A percentile compares a stretch with the other conserved stretches of the same genome.
These are phyloP conservation scores for Suillus paluster DNA, from an alignment of 768 basidiomycete species.

Conservation along the genomic window DNA sequence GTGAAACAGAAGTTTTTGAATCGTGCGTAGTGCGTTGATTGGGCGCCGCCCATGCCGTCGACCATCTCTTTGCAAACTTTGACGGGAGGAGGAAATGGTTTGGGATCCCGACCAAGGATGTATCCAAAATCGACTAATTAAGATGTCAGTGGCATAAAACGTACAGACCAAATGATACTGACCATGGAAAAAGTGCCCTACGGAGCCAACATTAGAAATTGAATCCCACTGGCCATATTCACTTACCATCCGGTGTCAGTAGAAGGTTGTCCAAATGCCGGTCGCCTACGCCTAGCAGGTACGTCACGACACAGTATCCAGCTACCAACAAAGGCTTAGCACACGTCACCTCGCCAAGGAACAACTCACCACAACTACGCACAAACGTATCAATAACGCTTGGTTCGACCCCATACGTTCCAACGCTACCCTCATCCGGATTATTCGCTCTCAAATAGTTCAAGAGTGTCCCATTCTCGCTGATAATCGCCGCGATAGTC, in stretches of 20 bases:
- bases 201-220: not conserved
- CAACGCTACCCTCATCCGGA: constrained; percentile 94
- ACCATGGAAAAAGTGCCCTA: constrained; percentile 98
- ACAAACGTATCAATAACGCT: constrained; percentile 96
- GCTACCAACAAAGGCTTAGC: constrained; percentile 52
- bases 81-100: constrained; percentile 96
- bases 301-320: constrained; percentile 97
- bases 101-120: constrained; percentile 96
- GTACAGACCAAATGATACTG: constrained; percentile 20
- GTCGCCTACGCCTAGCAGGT: constrained; percentile 95
- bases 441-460: constrained; percentile 86
- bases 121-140: constrained; percentile 93
- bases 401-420: constrained; percentile 94
- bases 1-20: constrained; percentile 98
- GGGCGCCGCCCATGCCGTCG: constrained; percentile 98
- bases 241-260: constrained; percentile 84
- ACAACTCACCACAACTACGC: constrained; percentile 85
- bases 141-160: constrained; percentile 16
- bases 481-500: constrained; percentile 92
- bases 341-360: constrained; percentile 8
- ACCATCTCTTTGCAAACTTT: constrained; percentile 99
- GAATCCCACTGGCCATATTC: constrained; percentile 1
- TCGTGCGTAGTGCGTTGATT: constrained; percentile 92
- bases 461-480: constrained; percentile 85
- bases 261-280: constrained; percentile 96